Evolutionary conservation across 1,284 basidiomycete species (phyloP), one percentile per base, ranked within the genome.

Genomic region (Pseudozyma tsukubaensis): DNA sequence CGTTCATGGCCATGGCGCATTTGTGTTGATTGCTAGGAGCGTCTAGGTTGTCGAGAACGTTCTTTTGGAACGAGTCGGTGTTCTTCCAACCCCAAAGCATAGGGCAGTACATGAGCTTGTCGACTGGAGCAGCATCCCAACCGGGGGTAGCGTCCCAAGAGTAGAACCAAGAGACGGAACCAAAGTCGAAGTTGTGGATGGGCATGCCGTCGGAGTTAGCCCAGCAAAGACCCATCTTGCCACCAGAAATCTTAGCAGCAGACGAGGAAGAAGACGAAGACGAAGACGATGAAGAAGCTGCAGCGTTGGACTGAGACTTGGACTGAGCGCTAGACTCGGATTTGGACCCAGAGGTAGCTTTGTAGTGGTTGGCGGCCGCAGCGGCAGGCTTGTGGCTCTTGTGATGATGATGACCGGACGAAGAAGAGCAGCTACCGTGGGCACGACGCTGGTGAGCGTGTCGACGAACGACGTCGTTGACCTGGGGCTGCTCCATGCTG

Each of bases 1-100:
- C 79, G 65, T 81, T 81, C 72, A 79, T 79, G 51, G 57, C 79
- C 67, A 81, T 59, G n/a, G 72, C 72, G 43, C 77, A 79, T 56
- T 78, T 78, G 56, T 68, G 73, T 42, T 74, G 58, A 63, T 80
- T 80, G 62, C 49, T 63, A 43, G 64, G 61, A 49, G 61, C 50
- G 56, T 75, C 49, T 24, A 40, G 73, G 60, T 80, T 72, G 51
- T 77, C 32, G 47, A 67, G 49, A 4, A 81, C 78, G 39, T 78
- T 57, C 42, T 67, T 49, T 48, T 66, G 53, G 74, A 79, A 81
- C 36, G 59, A 60, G 24, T 58, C 60, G 48, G 53, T 45, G 49
- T 78, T 75, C 57, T 66, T 72, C 37, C 51, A 47, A 10, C 79
- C 79, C 79, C 79, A 81, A 12, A 81, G 77, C 79, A 81, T 81